These are phyloP conservation scores for Malassezia arunalokei DNA, from an alignment of 1,284 basidiomycete genomes.

Conservation along the genomic window DNA sequence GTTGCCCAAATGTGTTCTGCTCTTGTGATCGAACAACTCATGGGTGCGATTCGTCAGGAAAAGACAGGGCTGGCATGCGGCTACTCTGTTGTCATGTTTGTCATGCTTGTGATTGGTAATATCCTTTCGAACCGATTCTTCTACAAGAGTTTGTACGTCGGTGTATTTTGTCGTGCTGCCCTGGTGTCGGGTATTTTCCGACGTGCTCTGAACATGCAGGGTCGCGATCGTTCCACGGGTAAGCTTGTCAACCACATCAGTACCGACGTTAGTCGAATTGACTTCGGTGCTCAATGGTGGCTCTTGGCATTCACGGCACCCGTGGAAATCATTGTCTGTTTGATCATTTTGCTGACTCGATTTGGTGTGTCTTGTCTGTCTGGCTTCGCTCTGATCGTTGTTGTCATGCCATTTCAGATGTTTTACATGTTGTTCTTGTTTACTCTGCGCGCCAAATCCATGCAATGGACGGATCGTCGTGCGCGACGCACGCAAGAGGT, in stretches of 20 bases:
- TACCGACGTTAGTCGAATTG: conserved; percentile 78
- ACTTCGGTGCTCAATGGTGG: conserved; percentile 74
- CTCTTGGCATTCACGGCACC: conserved; percentile 63
- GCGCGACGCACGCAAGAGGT: conserved; percentile 42
- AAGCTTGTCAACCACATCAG: conserved; percentile 84
- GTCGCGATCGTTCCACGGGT: conserved; percentile 69
- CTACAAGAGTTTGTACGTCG: conserved; percentile 50
- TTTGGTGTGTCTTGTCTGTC: conserved; percentile 69
- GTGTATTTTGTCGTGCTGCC: conserved; percentile 67
- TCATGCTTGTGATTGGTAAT: conserved; percentile 11
- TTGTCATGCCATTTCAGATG: conserved; percentile 57
- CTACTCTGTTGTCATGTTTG: conserved; percentile 14
- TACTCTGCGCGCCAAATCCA: conserved; percentile 59
- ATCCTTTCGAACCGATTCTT: conserved; percentile 61
- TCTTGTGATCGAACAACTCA: conserved; percentile 34
- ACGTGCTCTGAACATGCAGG: conserved; percentile 63
- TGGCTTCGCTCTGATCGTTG: conserved; percentile 66
- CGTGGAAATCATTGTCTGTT: conserved; percentile 42
- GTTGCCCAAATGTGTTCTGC: conserved; percentile 34
- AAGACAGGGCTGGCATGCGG: conserved; percentile 36
- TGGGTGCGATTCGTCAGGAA: conserved; percentile 17
- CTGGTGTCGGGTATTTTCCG: conserved; percentile 79
- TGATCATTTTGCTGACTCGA: conserved; percentile 59
- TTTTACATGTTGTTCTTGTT: conserved; percentile 66
- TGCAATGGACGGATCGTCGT: conserved; percentile 72